Evolutionary conservation across 139 green algal species (phyloP).

Genomic region (Coelastrella sp.): DNA sequence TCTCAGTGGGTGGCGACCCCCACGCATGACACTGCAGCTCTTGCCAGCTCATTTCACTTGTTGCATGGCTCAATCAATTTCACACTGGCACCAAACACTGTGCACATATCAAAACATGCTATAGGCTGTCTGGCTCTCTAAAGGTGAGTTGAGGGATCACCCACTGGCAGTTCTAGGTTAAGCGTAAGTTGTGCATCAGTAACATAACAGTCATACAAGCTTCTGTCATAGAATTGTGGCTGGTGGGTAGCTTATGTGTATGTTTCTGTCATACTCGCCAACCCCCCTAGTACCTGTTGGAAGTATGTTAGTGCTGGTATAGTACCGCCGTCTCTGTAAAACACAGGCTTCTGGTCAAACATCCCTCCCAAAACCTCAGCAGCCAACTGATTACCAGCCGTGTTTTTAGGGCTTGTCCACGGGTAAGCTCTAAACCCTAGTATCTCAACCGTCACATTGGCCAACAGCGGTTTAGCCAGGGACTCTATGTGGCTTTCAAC

Average conservation of each 20-base stretch:
- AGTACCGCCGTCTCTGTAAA: conserved; percentile 65
- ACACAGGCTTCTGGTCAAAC: conserved; percentile 54
- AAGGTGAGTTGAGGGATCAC: neutral
- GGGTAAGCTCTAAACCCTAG: neutral
- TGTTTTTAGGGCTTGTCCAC: conserved; percentile 29
- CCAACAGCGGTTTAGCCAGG: conserved; percentile 1
- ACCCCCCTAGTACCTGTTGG: conserved; percentile 31
- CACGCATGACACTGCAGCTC: too few relatives aligned
- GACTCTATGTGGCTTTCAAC: conserved; percentile 31
- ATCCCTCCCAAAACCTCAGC: conserved; percentile 58
- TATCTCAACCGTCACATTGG: neutral
- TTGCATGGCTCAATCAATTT: too few relatives aligned
- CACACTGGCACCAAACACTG: neutral
- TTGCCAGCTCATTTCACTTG: too few relatives aligned
- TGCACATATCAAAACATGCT: neutral
- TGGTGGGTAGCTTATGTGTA: too few relatives aligned
- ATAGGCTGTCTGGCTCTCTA: neutral
- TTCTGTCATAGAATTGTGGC: too few relatives aligned
- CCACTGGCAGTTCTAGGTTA: too few relatives aligned
- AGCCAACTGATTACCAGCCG: conserved; percentile 57
- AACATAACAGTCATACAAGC: too few relatives aligned
- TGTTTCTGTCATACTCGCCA: too few relatives aligned
- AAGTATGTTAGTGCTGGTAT: conserved; percentile 78
- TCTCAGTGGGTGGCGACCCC: too few relatives aligned
- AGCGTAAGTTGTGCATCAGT: too few relatives aligned